Base-by-base conservation (phyloP, 2,329 filamentous ascomycete genomes). In the Leptographium procerum region DNA sequence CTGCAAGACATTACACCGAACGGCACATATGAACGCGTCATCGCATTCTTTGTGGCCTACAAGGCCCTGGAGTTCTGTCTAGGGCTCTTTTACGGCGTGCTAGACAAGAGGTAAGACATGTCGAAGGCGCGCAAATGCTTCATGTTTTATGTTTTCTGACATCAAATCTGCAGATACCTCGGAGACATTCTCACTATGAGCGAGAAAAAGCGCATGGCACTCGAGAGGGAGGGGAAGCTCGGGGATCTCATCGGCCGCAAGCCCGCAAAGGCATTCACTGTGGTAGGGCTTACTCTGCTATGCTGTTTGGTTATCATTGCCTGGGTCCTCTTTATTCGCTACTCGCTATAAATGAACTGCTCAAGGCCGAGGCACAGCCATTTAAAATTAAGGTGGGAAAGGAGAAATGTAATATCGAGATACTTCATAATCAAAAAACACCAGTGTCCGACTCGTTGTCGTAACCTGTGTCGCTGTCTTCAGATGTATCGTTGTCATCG, bases 61-160 rank as follows among this genome's bases (percentile, higher is more conserved):
- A 67, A 67, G 57, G 65, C 55, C 1, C n/a, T 66, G 1, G 66
- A 67, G 45, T 67, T 67, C n/a, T 66, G 64, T 43, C 57, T 67
- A 0, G 66, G 65, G 22, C 61, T 66, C 14, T 65, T 67, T 29
- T 67, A 65, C 43, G 62, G 63, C 31, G 8, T 65, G 2, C 59
- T 65, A 6, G 63, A 64, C 48, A 40, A 47, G 36, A 56, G 31
- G 55, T 50, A 31, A 24, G 10, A 29, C 14, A 9, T 16, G 28
- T 22, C 28, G 16, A 11, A 33, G 28, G 16, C 7, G 19, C 9
- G 4, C 7, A 2, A 19, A 29, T 26, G n/a, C 26, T 48, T 11
- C 13, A 10, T 2, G n/a, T 16, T 45, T 45, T 8, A 2, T 8
- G 7, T 45, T 45, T 45, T 45, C 40, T 45, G n/a, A 45, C 13